These are phyloP conservation scores for Kwoniella dejecticola DNA, from an alignment of 768 basidiomycete species.

Conservation along the genomic window DNA sequence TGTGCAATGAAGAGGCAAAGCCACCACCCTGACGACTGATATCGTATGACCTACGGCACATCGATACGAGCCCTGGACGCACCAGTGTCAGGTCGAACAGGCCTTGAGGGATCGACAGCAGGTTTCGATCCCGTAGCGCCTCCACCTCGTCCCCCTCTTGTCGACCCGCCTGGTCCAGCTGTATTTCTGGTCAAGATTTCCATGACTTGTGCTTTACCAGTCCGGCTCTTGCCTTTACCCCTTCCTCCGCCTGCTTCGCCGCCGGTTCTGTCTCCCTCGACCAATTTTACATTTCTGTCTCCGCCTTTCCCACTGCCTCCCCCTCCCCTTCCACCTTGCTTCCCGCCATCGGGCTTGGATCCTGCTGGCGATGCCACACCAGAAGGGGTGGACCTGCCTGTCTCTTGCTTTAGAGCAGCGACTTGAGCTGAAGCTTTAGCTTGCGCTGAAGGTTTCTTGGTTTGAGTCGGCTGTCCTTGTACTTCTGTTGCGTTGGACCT, in stretches of 20 bases:
- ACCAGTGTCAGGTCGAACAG: slow-evolving; percentile 11
- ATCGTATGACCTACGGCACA: slow-evolving; percentile 7
- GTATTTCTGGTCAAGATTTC: slow-evolving; percentile 23
- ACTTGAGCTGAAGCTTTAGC: neutral
- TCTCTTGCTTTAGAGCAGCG: neutral
- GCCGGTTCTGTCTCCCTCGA: slow-evolving; percentile 10
- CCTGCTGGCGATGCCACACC: neutral
- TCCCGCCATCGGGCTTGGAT: neutral
- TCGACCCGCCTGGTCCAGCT: neutral
- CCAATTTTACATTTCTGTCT: neutral
- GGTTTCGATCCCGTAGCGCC: slow-evolving; percentile 4
- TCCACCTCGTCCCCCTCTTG: slow-evolving; percentile 21
- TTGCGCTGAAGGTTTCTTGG: neutral
- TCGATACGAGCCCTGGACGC: slow-evolving; percentile 20
- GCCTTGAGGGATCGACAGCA: neutral
- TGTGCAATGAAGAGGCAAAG: too few relatives aligned
- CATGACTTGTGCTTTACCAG: slow-evolving; percentile 25
- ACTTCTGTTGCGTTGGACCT: neutral
- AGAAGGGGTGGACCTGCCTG: neutral
- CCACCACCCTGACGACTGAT: too few relatives aligned
- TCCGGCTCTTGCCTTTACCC: slow-evolving; percentile 27
- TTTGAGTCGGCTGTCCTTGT: neutral
- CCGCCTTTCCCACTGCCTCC: slow-evolving; percentile 3
- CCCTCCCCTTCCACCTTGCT: slow-evolving; percentile 4
- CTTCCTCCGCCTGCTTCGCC: slow-evolving; percentile 18